A percentile compares a stretch with the other conserved stretches of the same genome.
These are phyloP conservation scores for Viola odorata DNA, from an alignment of 345 rosid genomes.

Conservation along the genomic window DNA sequence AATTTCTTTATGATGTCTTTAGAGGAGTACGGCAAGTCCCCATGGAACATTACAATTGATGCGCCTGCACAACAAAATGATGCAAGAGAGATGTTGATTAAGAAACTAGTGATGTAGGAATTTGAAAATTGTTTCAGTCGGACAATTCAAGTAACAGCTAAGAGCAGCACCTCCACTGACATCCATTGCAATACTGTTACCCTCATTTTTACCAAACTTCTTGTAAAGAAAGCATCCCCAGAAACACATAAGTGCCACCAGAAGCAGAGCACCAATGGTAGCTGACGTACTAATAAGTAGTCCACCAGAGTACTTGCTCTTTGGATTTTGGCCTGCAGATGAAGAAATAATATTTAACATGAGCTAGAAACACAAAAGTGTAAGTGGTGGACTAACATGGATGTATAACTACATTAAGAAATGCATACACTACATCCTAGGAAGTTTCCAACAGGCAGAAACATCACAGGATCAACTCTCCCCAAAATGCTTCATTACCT, in stretches of 20 bases:
- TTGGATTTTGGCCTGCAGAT: constrained; percentile 54
- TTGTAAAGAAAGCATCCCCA: constrained; percentile 99
- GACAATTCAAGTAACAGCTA: constrained; percentile 18
- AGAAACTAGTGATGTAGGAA: not conserved
- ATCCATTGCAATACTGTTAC: constrained; percentile 67
- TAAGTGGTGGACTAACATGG: not conserved
- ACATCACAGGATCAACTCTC: constrained; percentile 7
- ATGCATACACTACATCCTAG: constrained; percentile 1
- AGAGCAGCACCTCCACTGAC: constrained; percentile 71
- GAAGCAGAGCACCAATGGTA: constrained; percentile 88
- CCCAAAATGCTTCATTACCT: constrained; percentile 35
- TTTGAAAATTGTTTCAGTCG: not conserved
- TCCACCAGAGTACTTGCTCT: constrained; percentile 63
- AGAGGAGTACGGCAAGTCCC: constrained; percentile 93
- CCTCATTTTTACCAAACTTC: constrained; percentile 85
- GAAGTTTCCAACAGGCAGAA: constrained; percentile 4
- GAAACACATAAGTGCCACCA: constrained; percentile 98
- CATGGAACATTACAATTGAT: constrained; percentile 95
- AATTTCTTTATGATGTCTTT: constrained; percentile 90
- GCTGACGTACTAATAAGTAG: constrained; percentile 90
- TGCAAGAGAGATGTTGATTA: constrained; percentile 5
- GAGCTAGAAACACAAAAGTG: constrained; percentile 3
- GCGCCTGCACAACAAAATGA: constrained; percentile 57
- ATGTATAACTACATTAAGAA: not conserved
- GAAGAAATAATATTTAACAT: constrained; percentile 16